Conservation (phyloP, 257 asterid species). For the Salvia splendens region DNA sequence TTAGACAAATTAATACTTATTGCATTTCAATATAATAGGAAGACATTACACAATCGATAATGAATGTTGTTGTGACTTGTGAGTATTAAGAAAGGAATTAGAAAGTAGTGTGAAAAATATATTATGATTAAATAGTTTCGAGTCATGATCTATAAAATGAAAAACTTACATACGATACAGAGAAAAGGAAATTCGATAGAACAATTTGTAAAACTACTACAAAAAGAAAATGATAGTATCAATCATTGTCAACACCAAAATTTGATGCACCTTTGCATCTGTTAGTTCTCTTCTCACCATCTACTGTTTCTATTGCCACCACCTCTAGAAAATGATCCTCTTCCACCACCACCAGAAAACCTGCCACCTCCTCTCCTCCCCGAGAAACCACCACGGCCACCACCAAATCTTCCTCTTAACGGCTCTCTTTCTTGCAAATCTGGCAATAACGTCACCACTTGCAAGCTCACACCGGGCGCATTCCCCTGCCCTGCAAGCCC, state of each 20-base stretch:
- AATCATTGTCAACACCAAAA: conserved; percentile 37
- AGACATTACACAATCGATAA: no score
- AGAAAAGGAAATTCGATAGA: background rate
- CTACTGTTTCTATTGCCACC: conserved; percentile 40
- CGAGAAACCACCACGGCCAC: conserved; percentile 58
- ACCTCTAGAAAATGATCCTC: conserved; percentile 31
- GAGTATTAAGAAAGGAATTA: no score
- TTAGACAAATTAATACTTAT: no score
- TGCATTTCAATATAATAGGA: no score
- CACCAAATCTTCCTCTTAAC: conserved; percentile 56
- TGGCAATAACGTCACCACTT: conserved; percentile 66
- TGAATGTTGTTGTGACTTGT: no score
- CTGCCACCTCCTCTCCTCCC: conserved; percentile 44
- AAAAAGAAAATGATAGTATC: background rate
- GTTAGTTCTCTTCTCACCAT: conserved; percentile 47
- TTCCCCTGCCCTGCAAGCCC: conserved; percentile 54
- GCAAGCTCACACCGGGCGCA: conserved; percentile 64
- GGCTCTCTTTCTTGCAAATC: conserved; percentile 69
- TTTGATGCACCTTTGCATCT: conserved; percentile 29
- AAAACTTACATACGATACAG: no score
- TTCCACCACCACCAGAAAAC: conserved; percentile 37
- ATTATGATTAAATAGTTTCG: background rate
- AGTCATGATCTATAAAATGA: background rate
- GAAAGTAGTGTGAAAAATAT: background rate
- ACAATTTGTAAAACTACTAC: background rate